Base-by-base conservation (phyloP, 192 early-diverging fungal genomes). In the Coemansia sp. region DNA sequence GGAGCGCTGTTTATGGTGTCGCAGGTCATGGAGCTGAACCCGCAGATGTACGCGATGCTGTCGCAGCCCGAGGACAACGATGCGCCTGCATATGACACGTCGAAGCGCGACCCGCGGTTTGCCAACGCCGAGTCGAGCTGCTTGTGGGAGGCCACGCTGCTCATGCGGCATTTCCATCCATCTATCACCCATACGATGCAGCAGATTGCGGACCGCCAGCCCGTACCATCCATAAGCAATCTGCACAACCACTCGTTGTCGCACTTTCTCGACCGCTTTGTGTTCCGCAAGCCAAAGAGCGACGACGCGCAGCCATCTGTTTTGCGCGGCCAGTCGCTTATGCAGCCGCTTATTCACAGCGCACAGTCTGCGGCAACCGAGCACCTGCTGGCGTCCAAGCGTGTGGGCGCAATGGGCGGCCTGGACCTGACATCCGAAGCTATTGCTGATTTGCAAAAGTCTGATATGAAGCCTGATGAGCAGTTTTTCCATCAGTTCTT, bases 181-280 rank as follows among this genome's bases (percentile, higher is more conserved):
- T 91, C 94, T 7, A 87, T 98, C 22, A 75, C 87, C n/a, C 82
- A 92, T 58, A 96, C 94, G 59, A 88, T 92, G 38, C 72, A 82
- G 38, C 86, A 86, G 41, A 79, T 97, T 21, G 76, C 94, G 43
- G 80, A 85, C 15, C 84, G 89, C 15, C 72, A 88, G 66, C 81
- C 84, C 24, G 93, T 95, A 43, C 47, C 74, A 17, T 70, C 84
- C 3, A 85, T 88, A 38, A 76, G 15, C 64, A 93, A 95, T 59
- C 84, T 98, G 57, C 91, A 93, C 69, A 91, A 90, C 69, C 93
- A 95, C 76, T 94, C 94, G 11, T 79, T 97, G 45, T 80, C 89
- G 52, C 93, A 95, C 65, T 98, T 98, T 84, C 86, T 98, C 51
- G 95, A 98, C 67, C 85, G 91, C 41, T 97, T 98, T 85, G 91